Evolutionary conservation across 1,139 yeast species (phyloP).

Genomic region (Diutina neorugosa): DNA sequence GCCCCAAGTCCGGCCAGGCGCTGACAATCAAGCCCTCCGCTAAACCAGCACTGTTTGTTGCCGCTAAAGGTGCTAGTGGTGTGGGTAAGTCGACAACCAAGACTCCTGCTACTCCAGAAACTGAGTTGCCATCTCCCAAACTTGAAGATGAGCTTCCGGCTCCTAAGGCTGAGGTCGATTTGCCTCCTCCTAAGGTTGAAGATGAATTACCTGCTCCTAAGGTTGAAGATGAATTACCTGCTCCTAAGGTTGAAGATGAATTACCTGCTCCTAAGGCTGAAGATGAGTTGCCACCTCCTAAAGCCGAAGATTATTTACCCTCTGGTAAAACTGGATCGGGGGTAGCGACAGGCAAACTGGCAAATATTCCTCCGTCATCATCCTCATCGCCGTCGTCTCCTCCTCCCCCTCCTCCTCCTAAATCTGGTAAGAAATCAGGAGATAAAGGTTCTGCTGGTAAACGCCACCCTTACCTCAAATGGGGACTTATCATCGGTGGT

Average conservation of each 20-base stretch:
- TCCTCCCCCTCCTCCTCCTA: not conserved
- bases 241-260: not conserved
- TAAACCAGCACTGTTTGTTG: not conserved
- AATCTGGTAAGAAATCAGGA: not conserved
- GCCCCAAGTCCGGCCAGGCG: not conserved
- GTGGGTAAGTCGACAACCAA: not conserved
- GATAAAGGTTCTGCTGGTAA: not conserved
- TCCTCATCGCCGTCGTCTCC: not conserved
- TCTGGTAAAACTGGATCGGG: not conserved
- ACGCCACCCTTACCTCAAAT: constrained; percentile 12
- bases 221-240: not conserved
- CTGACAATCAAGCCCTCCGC: not conserved
- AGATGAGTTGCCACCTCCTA: not conserved
- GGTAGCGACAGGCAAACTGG: not conserved
- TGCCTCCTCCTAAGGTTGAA: not conserved
- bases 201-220: not conserved
- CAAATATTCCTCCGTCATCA: not conserved
- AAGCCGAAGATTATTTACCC: not conserved
- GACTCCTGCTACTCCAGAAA: not conserved
- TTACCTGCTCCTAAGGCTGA: not conserved
- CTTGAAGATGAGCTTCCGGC: not conserved
- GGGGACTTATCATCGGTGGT: constrained; percentile 19
- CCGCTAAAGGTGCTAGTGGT: not conserved
- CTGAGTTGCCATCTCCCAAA: not conserved
- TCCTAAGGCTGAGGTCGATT: not conserved